Base-by-base conservation (phyloP, 177 flowering plant genomes). In the Vitis hybrid region DNA sequence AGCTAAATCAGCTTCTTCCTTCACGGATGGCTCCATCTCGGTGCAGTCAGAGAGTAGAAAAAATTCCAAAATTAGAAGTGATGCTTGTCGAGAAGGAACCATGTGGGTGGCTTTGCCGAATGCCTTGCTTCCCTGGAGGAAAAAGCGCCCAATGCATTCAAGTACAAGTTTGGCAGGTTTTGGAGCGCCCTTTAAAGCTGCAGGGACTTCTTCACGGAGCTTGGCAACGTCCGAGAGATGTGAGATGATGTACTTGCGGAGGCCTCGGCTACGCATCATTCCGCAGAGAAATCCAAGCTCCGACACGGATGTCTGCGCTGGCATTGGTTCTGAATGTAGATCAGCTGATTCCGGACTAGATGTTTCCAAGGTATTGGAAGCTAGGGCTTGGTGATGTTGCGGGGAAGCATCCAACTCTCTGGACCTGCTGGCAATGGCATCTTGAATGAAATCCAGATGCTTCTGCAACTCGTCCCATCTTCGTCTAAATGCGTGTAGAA, bases 91-190 rank as follows among this genome's bases (percentile, higher is more conserved):
- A 2, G 67, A 60, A 1, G 80, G 8, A 21, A 81, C 66, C 85
- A 85, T 77, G 0, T 74, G 83, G 8, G 86, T 80, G 52, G 72
- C 70, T 72, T 65, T 78, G 33, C 16, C 53, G 64, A 64, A 87
- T 0, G 90, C 88, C 59, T 70, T 80, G 12, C 33, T 82, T 1
- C 89, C 89, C 72, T 84, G 87, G 16, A 84, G 69, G 51, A 45
- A 87, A 64, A 84, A 84, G 52, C 80, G 67, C 10, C 88, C 87
- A 21, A 83, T 66, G 75, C 84, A 80, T 12, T 83, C 80, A 26
- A 84, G 56, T 6, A 83, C 88, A 19, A 86, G 72, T 68, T 72
- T 80, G 10, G 83, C 75, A 18, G 83, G 77, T 21, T 82, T 76
- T 3, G 80, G 78, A 1, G 87, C 85, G 2, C 61, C 61, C 74